Base-by-base conservation (phyloP, 2,329 filamentous ascomycete genomes). In the Exophiala aquamarina region DNA sequence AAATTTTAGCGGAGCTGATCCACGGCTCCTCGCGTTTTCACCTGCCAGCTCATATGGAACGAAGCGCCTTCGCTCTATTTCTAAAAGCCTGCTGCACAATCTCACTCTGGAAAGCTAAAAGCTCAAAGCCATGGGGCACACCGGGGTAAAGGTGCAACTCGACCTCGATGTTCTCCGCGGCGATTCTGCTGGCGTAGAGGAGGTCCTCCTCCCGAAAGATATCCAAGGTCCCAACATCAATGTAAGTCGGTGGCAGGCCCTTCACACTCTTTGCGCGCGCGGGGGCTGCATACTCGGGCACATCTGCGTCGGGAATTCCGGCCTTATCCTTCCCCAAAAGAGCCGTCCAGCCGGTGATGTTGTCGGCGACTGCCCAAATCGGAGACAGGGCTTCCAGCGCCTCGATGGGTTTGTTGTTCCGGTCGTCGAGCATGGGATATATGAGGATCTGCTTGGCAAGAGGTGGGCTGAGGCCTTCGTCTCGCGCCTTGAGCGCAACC, bases 341-440 rank as follows among this genome's bases (percentile, higher is more conserved):
- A 3, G 66, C 66, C 2, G 57, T 56, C 72, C 73, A 76, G 3
- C 64, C 71, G 3, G 65, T 70, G 32, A 61, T 52, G 54, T 73
- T 74, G 43, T 67, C 64, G 32, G 61, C 63, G 4, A 56, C 55
- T 2, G 56, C 60, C 70, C 71, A 75, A 26, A 11, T 6, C 14
- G 61, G 61, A 0, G 63, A 59, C 21, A 66, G 61, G 3, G 57
- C 56, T 18, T 63, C 62, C 38, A 68, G 63, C 11, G 67, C 63
- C 11, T 52, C 51, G n/a, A 61, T 60, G 3, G 65, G 64, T 6
- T 49, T 49, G n/a, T 50, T 59, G n/a, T 63, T 60, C 33, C 62
- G 66, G 37, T 76, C 70, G 54, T 77, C 72, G 10, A 77, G 59
- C 73, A 76, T 76, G 3, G 71, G 72, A 39, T 70, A 70, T 36